Percentiles rank a stretch among this genome's conserved stretches.
phyloP scores from a whole-genome alignment of 768 basidiomycete species.

The Termitomyces sp. region DNA sequence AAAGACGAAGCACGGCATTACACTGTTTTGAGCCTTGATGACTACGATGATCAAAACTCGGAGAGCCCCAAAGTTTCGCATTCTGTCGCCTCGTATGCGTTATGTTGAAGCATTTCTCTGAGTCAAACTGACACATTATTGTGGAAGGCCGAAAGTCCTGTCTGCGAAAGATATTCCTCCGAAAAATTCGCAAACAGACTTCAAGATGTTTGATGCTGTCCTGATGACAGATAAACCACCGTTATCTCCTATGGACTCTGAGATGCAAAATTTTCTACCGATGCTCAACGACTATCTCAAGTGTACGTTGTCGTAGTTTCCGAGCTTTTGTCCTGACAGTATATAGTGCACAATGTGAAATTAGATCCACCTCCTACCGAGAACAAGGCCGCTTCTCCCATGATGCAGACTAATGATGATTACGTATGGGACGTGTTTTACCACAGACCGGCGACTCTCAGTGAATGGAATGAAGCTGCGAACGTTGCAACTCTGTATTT shows the following conservation, averaged over 20 bases:
- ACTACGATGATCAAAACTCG: slow-evolving; percentile 20
- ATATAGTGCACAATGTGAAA: slow-evolving; percentile 25
- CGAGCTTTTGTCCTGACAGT: background rate
- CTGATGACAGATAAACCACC: slow-evolving; percentile 28
- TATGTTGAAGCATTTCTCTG: background rate
- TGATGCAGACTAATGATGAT: slow-evolving; percentile 32
- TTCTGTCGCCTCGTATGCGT: slow-evolving; percentile 35
- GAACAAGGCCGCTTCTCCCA: slow-evolving; percentile 3
- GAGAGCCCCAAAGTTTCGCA: slow-evolving; percentile 17
- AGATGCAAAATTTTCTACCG: slow-evolving; percentile 74
- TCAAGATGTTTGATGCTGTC: slow-evolving; percentile 73
- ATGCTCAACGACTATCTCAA: slow-evolving; percentile 72
- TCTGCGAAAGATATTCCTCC: slow-evolving; percentile 42
- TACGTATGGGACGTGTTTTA: slow-evolving; percentile 87
- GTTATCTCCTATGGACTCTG: slow-evolving; percentile 35
- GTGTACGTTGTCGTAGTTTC: slow-evolving; percentile 30
- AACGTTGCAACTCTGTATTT: slow-evolving; percentile 63
- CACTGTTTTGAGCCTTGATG: slow-evolving; percentile 34
- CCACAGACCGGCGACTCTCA: slow-evolving; percentile 53
- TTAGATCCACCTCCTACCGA: slow-evolving; percentile 9
- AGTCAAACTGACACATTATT: background rate
- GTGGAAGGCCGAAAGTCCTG: slow-evolving; percentile 47
- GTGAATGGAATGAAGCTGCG: slow-evolving; percentile 52
- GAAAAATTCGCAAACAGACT: slow-evolving; percentile 28
- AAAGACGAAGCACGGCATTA: slow-evolving; percentile 44